Base-by-base conservation (phyloP, 495 filamentous ascomycete genomes). In the Penicillium ochrochloron region DNA sequence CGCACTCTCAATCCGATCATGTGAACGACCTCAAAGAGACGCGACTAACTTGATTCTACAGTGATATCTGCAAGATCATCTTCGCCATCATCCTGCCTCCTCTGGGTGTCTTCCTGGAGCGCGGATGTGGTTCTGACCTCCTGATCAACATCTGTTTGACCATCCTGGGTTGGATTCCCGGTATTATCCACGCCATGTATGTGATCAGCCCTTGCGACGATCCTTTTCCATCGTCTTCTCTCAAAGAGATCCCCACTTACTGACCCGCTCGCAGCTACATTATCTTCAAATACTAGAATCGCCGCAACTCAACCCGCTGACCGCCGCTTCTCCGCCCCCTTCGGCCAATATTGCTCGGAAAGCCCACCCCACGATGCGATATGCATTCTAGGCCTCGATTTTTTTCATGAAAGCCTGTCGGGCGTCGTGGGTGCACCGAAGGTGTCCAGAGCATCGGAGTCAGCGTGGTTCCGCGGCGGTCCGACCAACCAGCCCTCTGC, bases 21-120 rank as follows among this genome's bases (percentile, higher is more conserved):
- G 39, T 34, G 21, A 44, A 17, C 37, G 44, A 10, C 34, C 11
- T 46, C 31, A 8, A 48, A 44, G 3, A 23, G 12, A 7, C 3
- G 19, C 21, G 21, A 48, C 50, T 60, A 11, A 62, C 57, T 56
- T n/a, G 31, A 61, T 34, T 54, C 37, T 56, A 44, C 69, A 94
- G 91, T 78, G 92, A 96, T 75, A 92, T 94, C 84, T 89, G 88
- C 90, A 94, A 96, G 83, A 93, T 96, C 84, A 87, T 95, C 79
- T 82, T 94, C 74, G 90, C 92, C 80, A 82, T 96, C 81, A 78
- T 96, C 82, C 83, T 96, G 56, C 94, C 94, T 42, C 94, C 94
- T 66, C 83, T 96, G 37, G 92, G 92, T 76, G 94, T 96, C 74
- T 96, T 97, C 85, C 86, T 96, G 62, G 90, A 95, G 83, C 87